Evolutionary conservation across 2,329 filamentous ascomycete species (phyloP), one percentile per base, ranked within the genome.

Genomic region (Aureobasidium melanogenum): DNA sequence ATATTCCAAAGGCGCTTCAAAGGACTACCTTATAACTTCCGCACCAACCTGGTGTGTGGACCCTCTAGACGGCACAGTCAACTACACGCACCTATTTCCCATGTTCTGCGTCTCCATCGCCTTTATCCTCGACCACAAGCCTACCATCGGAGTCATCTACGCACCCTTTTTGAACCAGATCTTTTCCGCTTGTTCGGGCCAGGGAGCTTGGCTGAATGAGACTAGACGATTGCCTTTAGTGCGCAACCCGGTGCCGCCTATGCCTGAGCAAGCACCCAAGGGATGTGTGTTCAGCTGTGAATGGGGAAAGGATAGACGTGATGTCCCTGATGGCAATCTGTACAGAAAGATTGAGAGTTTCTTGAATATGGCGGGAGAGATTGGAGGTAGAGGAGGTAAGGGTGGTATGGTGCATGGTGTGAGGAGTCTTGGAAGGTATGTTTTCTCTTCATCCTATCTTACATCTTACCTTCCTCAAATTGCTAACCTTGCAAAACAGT

Each of bases 41-140:
- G 74, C 75, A 0, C 88, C 88, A 46, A 90, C 88, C 34, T 91
- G 88, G 88, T 84, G 86, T 68, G 81, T 91, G 43, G 88, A 92
- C 72, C 88, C 88, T 10, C 79, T 91, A 30, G 88, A 91, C 69
- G 88, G 87, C 76, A 91, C 88, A 3, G 87, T 91, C 63, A 91
- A 91, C 77, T 91, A 88, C 75, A 89, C 88, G 32, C 88, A 91
- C 71, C 80, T 89, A 6, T 90, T 89, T 69, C 87, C 87, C 62
- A 89, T 90, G 85, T 91, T 89, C 75, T 91, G 88, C 72, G 85
- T 91, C 46, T 89, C 86, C 38, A 90, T 91, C 68, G 88, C 80
- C 52, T 85, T 91, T 68, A 77, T 87, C 26, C 69, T 88, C 60
- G 73, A 80, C 19, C 78, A 81, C 7, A 72, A 77, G 30, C 86